A percentile compares a stretch with the other conserved stretches of the same genome.
Evolutionary conservation across 2,329 filamentous ascomycete genomes (phyloP).

Genomic region (Biscogniauxia mediterranea): DNA sequence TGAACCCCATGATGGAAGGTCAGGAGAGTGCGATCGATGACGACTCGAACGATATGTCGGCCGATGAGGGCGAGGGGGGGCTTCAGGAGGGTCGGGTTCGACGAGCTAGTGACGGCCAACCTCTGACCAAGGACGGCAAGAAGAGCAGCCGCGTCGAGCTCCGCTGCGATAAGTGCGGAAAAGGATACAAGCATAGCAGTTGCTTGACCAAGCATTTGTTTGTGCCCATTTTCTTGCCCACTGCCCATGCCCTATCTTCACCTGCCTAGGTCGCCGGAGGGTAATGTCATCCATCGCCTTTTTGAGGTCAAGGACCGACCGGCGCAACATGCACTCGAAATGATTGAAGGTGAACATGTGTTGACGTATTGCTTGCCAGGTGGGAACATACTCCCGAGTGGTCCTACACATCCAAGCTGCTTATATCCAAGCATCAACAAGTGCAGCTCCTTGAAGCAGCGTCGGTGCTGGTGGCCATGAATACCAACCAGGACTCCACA

Average conservation of each 20-base stretch:
- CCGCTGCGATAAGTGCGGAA: constrained; percentile 96
- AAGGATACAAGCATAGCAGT: constrained; percentile 99
- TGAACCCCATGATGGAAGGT: constrained; percentile 47
- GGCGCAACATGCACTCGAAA: constrained; percentile 23
- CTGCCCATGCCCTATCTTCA: constrained; percentile 36
- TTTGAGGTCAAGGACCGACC: constrained; percentile 31
- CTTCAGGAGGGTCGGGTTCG: constrained; percentile 50
- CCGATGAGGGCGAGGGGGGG: constrained; percentile 51
- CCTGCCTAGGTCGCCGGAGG: constrained; percentile 27
- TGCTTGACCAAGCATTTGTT: constrained; percentile 99
- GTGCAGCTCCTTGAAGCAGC: constrained; percentile 96
- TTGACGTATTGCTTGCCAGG: constrained; percentile 56
- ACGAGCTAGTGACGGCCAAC: constrained; percentile 82
- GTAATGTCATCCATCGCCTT: constrained; percentile 19
- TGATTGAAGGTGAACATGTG: constrained; percentile 32
- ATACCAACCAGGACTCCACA: constrained; percentile 45
- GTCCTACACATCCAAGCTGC: constrained; percentile 93
- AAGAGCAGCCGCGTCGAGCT: constrained; percentile 81
- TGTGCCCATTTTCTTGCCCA: constrained; percentile 65
- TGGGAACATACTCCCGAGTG: constrained; percentile 99
- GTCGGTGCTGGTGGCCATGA: constrained; percentile 95
- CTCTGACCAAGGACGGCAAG: constrained; percentile 74
- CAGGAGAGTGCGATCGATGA: constrained; percentile 68
- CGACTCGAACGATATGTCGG: constrained; percentile 58
- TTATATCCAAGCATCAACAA: constrained; percentile 99